Conservation (phyloP, 306 rosid genomes). For the Vigna radiata region DNA sequence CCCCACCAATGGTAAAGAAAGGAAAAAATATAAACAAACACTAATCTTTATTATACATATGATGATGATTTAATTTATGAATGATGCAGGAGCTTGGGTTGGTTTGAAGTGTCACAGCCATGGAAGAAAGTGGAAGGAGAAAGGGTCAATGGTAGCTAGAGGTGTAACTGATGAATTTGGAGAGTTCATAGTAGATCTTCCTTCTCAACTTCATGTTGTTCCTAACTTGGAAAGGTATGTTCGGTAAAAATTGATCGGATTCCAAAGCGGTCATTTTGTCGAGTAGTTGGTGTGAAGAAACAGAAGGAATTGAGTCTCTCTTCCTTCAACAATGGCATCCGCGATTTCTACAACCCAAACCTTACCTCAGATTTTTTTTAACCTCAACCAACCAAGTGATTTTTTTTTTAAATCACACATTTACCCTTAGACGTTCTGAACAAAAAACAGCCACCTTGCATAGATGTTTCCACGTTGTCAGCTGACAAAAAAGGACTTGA, state of each 20-base stretch:
- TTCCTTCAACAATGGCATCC: slow-evolving; percentile 75
- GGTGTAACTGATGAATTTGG: slow-evolving; percentile 79
- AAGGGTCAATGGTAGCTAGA: slow-evolving; percentile 54
- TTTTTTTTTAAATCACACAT: too few species aligned
- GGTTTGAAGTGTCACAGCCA: slow-evolving; percentile 69
- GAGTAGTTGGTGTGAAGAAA: slow-evolving; percentile 52
- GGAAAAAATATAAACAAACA: too few species aligned
- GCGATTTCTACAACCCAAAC: too few species aligned
- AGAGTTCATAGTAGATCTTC: slow-evolving; percentile 81
- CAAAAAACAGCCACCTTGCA: too few species aligned
- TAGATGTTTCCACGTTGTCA: too few species aligned
- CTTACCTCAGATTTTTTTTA: too few species aligned
- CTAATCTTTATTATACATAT: too few species aligned
- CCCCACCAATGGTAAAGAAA: not conserved
- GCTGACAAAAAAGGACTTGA: too few species aligned
- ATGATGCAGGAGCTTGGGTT: slow-evolving; percentile 70
- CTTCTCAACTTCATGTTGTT: slow-evolving; percentile 77
- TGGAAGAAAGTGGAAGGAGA: slow-evolving; percentile 47
- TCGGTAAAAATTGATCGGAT: slow-evolving; percentile 54
- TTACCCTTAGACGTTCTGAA: too few species aligned
- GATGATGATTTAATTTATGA: too few species aligned
- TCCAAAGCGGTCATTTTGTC: slow-evolving; percentile 67
- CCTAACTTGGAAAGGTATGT: slow-evolving; percentile 72
- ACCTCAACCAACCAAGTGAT: too few species aligned
- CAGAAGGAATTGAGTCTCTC: slow-evolving; percentile 58